Base-by-base conservation (phyloP, 352 stramenopile species). In the Pythium periplocum region DNA sequence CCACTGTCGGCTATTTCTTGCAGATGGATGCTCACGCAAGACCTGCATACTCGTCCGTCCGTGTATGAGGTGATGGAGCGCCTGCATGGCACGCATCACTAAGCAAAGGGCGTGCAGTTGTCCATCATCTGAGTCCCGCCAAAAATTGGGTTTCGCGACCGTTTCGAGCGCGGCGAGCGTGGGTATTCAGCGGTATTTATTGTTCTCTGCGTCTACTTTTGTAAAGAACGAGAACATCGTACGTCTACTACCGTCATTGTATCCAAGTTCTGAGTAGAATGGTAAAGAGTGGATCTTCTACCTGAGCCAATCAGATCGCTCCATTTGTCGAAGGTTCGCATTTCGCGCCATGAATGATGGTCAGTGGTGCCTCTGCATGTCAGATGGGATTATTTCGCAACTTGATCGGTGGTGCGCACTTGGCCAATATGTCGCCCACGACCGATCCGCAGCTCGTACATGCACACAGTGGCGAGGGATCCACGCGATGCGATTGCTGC, bases 21-120 rank as follows among this genome's bases (percentile, higher is more conserved):
- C 57, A 90, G 78, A 40, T 91, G 75, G 78, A 83, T 87, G 54
- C 68, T 91, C 48, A 89, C 53, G 3, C 68, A 84, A 62, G 78
- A 91, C 48, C 53, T 59, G 4, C 49, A 42, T 9, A 50, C 58
- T 6, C 68, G 81, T 48, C 81, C 81, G 55, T 74, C 70, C 42
- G 78, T 89, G 37, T 83, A 84, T 51, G 70, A 87, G 31, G 69
- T 84, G 30, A 87, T 91, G 49, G 71, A 88, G 54, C 73, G 68
- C 10, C 50, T 91, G 33, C 76, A 91, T 54, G 39, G 37, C 43
- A 66, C 53, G 17, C 59, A 66, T 58, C 52, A 52, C 30, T 66
- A 40, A 55, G 48, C 46, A 61, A 55, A 41, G 33, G 54, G 37
- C 40, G 26, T 5, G 35, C 38, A 26, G 17, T 26, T 26, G 17